phyloP scores from a whole-genome alignment of 257 asterid species.

The Euphrasia confusa region DNA sequence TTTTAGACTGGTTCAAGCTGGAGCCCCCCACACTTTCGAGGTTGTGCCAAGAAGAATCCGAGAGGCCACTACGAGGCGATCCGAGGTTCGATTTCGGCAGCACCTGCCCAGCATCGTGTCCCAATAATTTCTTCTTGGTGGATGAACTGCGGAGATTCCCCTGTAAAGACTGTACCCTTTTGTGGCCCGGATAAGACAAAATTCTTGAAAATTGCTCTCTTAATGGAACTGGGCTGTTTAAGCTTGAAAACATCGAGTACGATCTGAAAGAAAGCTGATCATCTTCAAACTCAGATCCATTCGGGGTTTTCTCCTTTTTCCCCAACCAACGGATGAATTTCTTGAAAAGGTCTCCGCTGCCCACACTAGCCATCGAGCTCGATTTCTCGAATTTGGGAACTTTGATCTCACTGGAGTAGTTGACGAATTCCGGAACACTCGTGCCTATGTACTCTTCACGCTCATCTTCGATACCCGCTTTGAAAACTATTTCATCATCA shows the following conservation, averaged over 20 bases:
- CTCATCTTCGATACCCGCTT: constrained; percentile 43
- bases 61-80: constrained; percentile 47
- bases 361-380: constrained; percentile 30
- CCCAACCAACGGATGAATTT: constrained; percentile 42
- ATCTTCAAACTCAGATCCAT: constrained; percentile 30
- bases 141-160: constrained; percentile 50
- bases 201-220: constrained; percentile 53
- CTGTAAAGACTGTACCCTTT: constrained; percentile 33
- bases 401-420: constrained; percentile 51
- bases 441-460: background rate
- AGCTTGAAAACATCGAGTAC: constrained; percentile 19
- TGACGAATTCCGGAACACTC: constrained; percentile 25
- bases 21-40: constrained; percentile 21
- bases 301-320: constrained; percentile 30
- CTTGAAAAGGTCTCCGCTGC: constrained; percentile 43
- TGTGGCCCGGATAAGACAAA: constrained; percentile 49
- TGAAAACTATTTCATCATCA: constrained; percentile 62
- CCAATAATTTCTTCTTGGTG: constrained; percentile 45
- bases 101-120: constrained; percentile 55
- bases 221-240: constrained; percentile 46
- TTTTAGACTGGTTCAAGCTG: constrained; percentile 27
- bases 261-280: constrained; percentile 42
- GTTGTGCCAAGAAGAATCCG: constrained; percentile 51
- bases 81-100: constrained; percentile 40
- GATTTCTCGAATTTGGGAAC: constrained; percentile 31